Evolutionary conservation across 129 eudicot genomes (phyloP), one percentile per base, ranked within the genome.

Genomic region (Smallanthus sonchifolius): DNA sequence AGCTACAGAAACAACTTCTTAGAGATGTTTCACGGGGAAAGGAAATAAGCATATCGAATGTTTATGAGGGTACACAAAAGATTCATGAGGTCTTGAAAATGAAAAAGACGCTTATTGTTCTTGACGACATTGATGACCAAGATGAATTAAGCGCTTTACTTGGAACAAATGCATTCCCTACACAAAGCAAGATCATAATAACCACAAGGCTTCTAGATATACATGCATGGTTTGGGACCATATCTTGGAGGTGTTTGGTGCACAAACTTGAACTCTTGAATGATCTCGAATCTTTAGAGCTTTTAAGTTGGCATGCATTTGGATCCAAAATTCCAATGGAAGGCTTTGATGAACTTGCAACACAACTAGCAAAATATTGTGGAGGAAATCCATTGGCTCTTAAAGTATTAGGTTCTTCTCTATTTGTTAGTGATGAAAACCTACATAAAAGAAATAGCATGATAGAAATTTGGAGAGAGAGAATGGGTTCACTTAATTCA

Each of bases 51-150:
- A 51, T 51, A 35, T 70, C 75, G 3, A 0, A 36, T 70, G 64
- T 36, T 36, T 52, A 48, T 16, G 36, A 70, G 64, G 65, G 64
- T 52, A 38, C 75, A 4, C 5, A 11, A 9, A 70, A 70, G 75
- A 70, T 52, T 37, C 10, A 52, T 4, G 3, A 35, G 17, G 49
- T 15, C 37, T 37, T 70, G 10, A 17, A 17, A 38, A 36, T 0
- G 17, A 70, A 70, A 70, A 35, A 5, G 64, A 65, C 36, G 35
- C 17, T 70, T 0, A 51, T 70, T 35, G 75, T 70, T 70, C 75
- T 70, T 9, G 65, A 70, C 52, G 75, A 70, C 64, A 52, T 70
- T 52, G 75, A 70, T 70, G 65, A 70, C 35, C 75, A 51, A 35
- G 75, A 70, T 0, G 49, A 70, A 10, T 37, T 70, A 70, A 51